Evolutionary conservation across 352 stramenopile genomes (phyloP).

Genomic region (Peronosclerospora sorghi): DNA sequence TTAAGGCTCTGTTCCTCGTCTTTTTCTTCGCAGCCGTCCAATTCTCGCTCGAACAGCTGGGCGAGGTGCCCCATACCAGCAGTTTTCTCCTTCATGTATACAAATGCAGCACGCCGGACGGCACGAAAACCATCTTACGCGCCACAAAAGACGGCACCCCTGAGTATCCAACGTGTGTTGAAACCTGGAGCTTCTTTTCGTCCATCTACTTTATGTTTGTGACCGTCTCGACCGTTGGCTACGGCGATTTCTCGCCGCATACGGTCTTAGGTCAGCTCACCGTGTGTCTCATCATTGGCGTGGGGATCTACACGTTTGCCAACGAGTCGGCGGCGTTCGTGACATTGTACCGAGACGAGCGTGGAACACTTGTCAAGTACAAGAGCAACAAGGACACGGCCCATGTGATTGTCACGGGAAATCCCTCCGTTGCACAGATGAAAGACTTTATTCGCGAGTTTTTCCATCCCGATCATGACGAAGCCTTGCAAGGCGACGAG

Average conservation of each 20-base stretch:
- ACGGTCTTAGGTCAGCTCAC: constrained; percentile 69
- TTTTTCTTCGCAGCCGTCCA: constrained; percentile 77
- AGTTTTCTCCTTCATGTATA: constrained; percentile 82
- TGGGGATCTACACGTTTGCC: constrained; percentile 82
- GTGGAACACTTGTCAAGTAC: constrained; percentile 44
- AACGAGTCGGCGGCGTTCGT: constrained; percentile 75
- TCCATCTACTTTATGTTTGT: constrained; percentile 87
- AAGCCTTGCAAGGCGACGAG: constrained; percentile 18
- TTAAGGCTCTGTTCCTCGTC: constrained; percentile 66
- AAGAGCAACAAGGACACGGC: constrained; percentile 50
- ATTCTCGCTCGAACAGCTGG: constrained; percentile 77
- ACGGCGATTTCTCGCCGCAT: constrained; percentile 79
- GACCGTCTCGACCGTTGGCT: constrained; percentile 79
- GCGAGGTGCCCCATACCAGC: constrained; percentile 70
- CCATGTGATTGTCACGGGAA: constrained; percentile 82
- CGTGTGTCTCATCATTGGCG: constrained; percentile 76
- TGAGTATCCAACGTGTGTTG: constrained; percentile 43
- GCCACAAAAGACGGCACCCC: constrained; percentile 40
- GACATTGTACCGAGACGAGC: constrained; percentile 61
- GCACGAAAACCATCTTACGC: constrained; percentile 34
- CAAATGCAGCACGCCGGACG: constrained; percentile 49
- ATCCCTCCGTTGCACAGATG: constrained; percentile 60
- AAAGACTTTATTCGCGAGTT: constrained; percentile 85
- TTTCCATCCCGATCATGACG: constrained; percentile 79
- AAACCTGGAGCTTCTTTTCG: constrained; percentile 82